Evolutionary conservation across 2,329 filamentous ascomycete genomes (phyloP).

Genomic region (Thermoascus crustaceus): DNA sequence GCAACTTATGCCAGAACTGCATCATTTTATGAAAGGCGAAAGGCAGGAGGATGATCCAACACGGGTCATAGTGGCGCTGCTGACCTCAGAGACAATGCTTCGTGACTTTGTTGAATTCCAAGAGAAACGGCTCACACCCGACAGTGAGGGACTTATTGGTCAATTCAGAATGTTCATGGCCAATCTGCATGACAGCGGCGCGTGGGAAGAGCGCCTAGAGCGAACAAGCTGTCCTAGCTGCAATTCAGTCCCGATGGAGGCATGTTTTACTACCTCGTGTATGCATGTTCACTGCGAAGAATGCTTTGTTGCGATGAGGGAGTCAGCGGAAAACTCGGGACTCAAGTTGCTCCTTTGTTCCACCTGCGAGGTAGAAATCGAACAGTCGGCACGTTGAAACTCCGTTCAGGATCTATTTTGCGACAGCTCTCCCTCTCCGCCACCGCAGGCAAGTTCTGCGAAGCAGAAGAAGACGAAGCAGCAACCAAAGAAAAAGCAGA

Average conservation of each 20-base stretch:
- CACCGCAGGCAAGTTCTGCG: too few species aligned
- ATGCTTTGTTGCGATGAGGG: constrained; percentile 31
- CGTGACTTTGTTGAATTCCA: neutral
- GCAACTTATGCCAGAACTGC: constrained; percentile 39
- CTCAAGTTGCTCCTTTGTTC: constrained; percentile 19
- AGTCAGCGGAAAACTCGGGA: constrained; percentile 14
- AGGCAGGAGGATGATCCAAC: constrained; percentile 11
- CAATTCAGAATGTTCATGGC: constrained; percentile 36
- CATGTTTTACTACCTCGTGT: constrained; percentile 45
- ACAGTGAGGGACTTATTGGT: constrained; percentile 16
- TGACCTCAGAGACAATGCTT: constrained; percentile 16
- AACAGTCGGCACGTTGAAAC: too few species aligned
- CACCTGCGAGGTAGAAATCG: constrained; percentile 9
- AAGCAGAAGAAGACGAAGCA: constrained; percentile 9
- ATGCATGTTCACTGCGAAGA: constrained; percentile 48
- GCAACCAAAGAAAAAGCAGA: constrained; percentile 5
- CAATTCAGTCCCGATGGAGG: constrained; percentile 26
- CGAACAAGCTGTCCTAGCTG: constrained; percentile 39
- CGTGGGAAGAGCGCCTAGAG: constrained; percentile 27
- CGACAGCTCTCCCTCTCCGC: too few species aligned
- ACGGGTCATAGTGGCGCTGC: constrained; percentile 18
- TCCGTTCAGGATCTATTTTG: too few species aligned
- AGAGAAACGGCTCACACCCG: too few species aligned
- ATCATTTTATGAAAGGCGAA: constrained; percentile 20
- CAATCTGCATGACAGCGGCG: constrained; percentile 21